Percentiles rank a stretch among this genome's conserved stretches.
These are phyloP conservation scores for Mycena crocata DNA, from an alignment of 768 basidiomycete genomes.

Conservation along the genomic window DNA sequence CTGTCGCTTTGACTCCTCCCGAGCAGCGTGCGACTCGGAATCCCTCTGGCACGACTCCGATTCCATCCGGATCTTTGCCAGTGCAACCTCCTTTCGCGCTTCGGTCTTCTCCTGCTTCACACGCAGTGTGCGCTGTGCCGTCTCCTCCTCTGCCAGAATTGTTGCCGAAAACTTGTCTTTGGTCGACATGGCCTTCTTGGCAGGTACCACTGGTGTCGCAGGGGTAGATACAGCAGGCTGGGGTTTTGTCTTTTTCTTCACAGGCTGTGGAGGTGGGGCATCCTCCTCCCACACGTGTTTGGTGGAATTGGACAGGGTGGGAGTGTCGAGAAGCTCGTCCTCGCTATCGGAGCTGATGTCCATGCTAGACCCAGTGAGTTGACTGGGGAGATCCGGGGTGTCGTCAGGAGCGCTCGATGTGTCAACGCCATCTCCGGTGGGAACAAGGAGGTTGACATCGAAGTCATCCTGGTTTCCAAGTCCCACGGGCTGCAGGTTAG, in stretches of 20 bases:
- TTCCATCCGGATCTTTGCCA: not conserved
- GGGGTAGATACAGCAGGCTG: not conserved
- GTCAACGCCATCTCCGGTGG: not conserved
- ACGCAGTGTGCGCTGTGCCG: not conserved
- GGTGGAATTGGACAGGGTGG: no score
- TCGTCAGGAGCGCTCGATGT: slow-evolving; percentile 8
- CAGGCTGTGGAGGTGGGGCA: no score
- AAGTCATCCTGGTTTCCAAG: slow-evolving; percentile 29
- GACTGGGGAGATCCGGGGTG: not conserved
- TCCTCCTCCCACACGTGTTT: no score
- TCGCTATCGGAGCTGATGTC: not conserved
- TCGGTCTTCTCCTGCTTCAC: slow-evolving; percentile 1
- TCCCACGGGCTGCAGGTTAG: slow-evolving; percentile 29
- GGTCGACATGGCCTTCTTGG: not conserved
- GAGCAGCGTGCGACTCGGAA: no score
- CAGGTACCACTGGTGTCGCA: not conserved
- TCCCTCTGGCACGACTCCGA: not conserved
- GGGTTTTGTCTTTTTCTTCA: slow-evolving; percentile 7
- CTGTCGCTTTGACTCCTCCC: not conserved
- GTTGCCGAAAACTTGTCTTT: slow-evolving; percentile 17
- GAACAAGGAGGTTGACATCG: not conserved
- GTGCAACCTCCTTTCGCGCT: slow-evolving; percentile 1
- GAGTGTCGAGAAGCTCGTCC: not conserved
- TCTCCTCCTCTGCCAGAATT: slow-evolving; percentile 12
- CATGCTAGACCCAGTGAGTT: not conserved